These are phyloP conservation scores for Heterobasidion irregulare DNA, from an alignment of 1,284 basidiomycete species.

Conservation along the genomic window DNA sequence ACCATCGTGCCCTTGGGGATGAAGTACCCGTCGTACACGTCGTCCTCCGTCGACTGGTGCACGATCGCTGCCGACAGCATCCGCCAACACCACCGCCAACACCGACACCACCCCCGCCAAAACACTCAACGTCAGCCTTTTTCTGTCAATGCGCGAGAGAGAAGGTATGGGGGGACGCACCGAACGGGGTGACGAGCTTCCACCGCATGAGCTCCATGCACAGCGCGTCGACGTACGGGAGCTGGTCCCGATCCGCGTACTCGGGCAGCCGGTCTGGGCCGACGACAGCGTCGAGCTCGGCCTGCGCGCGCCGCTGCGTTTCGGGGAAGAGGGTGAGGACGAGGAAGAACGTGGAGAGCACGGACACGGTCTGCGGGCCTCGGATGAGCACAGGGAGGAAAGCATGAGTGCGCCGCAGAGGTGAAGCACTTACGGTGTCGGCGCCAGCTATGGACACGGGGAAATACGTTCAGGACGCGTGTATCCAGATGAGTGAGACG, in stretches of 20 bases:
- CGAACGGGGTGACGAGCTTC: slow-evolving; percentile 9
- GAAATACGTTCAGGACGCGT: too few relatives aligned
- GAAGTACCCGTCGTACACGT: slow-evolving; percentile 13
- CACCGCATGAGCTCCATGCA: slow-evolving; percentile 19
- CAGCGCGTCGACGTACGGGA: slow-evolving; percentile 14
- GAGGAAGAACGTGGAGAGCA: slow-evolving; percentile 11
- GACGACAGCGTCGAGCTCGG: slow-evolving; percentile 16
- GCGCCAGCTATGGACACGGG: not conserved
- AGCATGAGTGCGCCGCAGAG: not conserved
- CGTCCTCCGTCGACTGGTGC: slow-evolving; percentile 8
- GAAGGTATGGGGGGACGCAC: not conserved
- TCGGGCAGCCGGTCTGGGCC: slow-evolving; percentile 16
- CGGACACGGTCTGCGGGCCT: not conserved
- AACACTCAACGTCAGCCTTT: not conserved
- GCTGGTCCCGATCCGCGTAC: slow-evolving; percentile 10
- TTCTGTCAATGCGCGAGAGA: not conserved
- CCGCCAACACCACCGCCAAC: not conserved
- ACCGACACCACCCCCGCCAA: not conserved
- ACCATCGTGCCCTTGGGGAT: slow-evolving; percentile 12
- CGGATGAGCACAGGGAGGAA: not conserved
- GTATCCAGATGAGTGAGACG: too few relatives aligned
- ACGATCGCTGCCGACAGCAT: not conserved
- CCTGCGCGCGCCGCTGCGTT: slow-evolving; percentile 16
- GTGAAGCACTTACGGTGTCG: not conserved
- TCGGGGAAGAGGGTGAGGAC: slow-evolving; percentile 18